Base-by-base conservation (phyloP, 1,284 basidiomycete species). In the Heterobasidion irregulare region DNA sequence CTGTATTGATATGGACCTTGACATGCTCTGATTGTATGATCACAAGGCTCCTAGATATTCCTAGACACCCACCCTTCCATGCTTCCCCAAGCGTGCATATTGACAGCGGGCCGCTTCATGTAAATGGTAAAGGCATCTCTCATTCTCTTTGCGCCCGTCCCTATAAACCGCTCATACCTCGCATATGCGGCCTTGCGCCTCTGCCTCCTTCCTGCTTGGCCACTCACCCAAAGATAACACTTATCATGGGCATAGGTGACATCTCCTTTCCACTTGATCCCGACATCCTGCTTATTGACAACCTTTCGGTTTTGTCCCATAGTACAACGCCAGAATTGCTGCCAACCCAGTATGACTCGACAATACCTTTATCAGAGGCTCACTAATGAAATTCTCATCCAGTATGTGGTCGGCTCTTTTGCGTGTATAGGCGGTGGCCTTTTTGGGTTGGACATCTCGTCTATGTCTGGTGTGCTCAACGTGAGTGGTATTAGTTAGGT, bases 381-480 rank as follows among this genome's bases (percentile, higher is more conserved):
- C 16, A 33, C 47, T 32, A 19, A 10, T n/a, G 38, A 41, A 41
- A 1, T 41, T 41, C n/a, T 46, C 35, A 34, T 38, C 9, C 53
- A 68, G 66, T 87, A 86, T 66, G 67, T 86, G 58, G 85, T 86
- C 54, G 86, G 87, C 34, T 81, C 84, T 15, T 89, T 90, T 69
- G 86, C 87, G 68, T 88, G 86, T 66, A 89, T 90, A 60, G 86
- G 87, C 53, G 87, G 87, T 61, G 83, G 84, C 53, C 77, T 89
- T 47, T 89, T 89, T 66, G 86, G 87, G 64, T 66, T 88, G 72
- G 87, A 90, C 75, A 89, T 89, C 64, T 86, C 84, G 65, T 87
- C 84, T 66, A 89, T 89, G 87, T 86, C 85, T 58, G 86, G 83
- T n/a, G 84, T 89, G 51, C 70, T 89, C 63, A 84, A 71, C 60